Base-by-base conservation (phyloP, 306 rosid genomes). In the Dryas alaskensis region DNA sequence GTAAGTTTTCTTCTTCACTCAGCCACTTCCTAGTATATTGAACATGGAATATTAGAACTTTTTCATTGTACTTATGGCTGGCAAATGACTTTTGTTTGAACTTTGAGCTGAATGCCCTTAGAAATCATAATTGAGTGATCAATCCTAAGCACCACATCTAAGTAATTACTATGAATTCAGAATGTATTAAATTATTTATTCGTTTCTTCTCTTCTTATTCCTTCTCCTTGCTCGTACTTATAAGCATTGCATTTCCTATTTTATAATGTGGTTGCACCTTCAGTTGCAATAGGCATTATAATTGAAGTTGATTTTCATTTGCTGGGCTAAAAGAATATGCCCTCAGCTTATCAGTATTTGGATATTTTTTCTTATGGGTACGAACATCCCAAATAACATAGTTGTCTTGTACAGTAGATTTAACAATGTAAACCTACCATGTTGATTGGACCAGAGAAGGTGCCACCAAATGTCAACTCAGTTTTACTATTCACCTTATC, bases 1-100 rank as follows among this genome's bases (percentile, higher is more conserved):
- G 98, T 91, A 84, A 93, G 97, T 81, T 79, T 70, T 37, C 14
- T 63, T n/a, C 16, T 60, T 63, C 60, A 51, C 60, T 12, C 6
- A 17, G 4, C 47, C 19, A 16, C 51, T 52, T 49, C 46, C 40
- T 39, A 53, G 44, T 13, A 60, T 48, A 39, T 40, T 37, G 31
- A 31, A 72, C 8, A 44, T 46, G 6, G 19, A 53, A 39, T 7
- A 12, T 31, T 7, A 12, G 6, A 60, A 13, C 2, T 13, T 60
- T 37, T 17, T 60, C 44, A 37, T 60, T 60, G 65, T 60, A 37
- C 22, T 6, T 37, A 3, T 3, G 45, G 42, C 39, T 27, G n/a
- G 19, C 13, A 60, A 37, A 16, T 60, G 46, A 16, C 45, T 60
- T 60, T 13, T 37, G 17, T 16, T 37, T 14, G 43, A 48, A 16